Evolutionary conservation across 139 green algal species (phyloP).

Genomic region (Eudorina sp.): DNA sequence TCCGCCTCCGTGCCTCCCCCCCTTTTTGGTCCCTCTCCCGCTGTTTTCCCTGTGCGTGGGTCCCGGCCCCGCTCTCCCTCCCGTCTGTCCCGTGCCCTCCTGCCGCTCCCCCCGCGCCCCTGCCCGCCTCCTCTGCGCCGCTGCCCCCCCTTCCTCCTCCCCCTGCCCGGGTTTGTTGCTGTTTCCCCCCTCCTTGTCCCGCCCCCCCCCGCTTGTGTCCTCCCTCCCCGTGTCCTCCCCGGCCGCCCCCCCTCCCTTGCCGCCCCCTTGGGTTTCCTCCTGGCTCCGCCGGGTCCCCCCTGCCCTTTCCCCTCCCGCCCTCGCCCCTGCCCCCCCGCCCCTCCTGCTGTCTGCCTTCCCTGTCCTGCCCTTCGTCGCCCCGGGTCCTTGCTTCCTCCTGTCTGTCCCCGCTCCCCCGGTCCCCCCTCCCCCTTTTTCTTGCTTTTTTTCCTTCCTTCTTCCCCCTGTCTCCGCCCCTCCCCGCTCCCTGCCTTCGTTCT

Average conservation of each 20-base stretch:
- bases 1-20: not conserved
- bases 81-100: not conserved
- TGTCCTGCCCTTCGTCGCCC: not conserved
- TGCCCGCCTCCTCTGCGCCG: not conserved
- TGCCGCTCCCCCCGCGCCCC: not conserved
- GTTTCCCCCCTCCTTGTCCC: not conserved
- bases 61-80: not conserved
- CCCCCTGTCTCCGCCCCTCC: not conserved
- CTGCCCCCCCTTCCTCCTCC: not conserved
- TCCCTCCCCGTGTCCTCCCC: not conserved
- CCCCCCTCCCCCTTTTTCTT: not conserved
- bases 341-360: not conserved
- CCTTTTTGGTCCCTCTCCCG: not conserved
- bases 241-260: not conserved
- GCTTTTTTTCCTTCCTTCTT: not conserved
- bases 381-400: not conserved
- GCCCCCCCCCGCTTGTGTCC: not conserved
- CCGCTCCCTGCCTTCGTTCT: not conserved
- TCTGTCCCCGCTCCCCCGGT: not conserved
- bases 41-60: not conserved
- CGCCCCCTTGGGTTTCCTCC: not conserved
- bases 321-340: not conserved
- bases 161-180: not conserved
- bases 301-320: not conserved
- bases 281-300: not conserved